These are phyloP conservation scores for Microbotryum lychnidis-dioicae DNA, from an alignment of 1,284 basidiomycete species.

Conservation along the genomic window DNA sequence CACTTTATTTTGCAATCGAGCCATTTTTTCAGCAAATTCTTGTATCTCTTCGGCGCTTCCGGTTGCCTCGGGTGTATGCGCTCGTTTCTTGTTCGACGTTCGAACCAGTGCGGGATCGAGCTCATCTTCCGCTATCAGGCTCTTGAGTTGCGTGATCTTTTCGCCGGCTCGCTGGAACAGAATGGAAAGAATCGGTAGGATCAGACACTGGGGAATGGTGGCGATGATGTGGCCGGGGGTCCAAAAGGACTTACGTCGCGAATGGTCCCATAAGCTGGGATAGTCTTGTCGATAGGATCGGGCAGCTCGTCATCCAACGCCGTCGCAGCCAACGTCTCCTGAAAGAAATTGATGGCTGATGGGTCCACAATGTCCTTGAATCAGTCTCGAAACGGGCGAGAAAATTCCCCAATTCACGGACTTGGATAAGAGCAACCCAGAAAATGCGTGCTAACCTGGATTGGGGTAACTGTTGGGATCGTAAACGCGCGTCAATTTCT, in stretches of 20 bases:
- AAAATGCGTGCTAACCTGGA: constrained; percentile 54
- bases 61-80: background rate
- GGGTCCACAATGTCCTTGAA: too few species aligned
- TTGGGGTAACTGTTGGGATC: constrained; percentile 85
- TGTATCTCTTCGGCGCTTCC: constrained; percentile 1
- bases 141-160: constrained; percentile 5
- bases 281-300: constrained; percentile 29
- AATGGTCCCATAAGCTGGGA: constrained; percentile 22
- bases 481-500: constrained; percentile 68
- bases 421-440: too few species aligned
- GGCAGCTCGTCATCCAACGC: constrained; percentile 33
- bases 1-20: background rate
- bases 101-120: constrained; percentile 9
- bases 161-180: constrained; percentile 9
- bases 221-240: background rate
- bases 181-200: too few species aligned
- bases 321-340: constrained; percentile 27
- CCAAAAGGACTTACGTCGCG: constrained; percentile 8
- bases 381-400: background rate
- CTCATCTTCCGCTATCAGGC: constrained; percentile 13
- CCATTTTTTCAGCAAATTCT: background rate
- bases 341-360: background rate
- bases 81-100: constrained; percentile 9
- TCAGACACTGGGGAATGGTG: background rate
- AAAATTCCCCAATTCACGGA: too few species aligned